Evolutionary conservation across 345 rosid genomes (phyloP).

Genomic region (Citrus australasica): DNA sequence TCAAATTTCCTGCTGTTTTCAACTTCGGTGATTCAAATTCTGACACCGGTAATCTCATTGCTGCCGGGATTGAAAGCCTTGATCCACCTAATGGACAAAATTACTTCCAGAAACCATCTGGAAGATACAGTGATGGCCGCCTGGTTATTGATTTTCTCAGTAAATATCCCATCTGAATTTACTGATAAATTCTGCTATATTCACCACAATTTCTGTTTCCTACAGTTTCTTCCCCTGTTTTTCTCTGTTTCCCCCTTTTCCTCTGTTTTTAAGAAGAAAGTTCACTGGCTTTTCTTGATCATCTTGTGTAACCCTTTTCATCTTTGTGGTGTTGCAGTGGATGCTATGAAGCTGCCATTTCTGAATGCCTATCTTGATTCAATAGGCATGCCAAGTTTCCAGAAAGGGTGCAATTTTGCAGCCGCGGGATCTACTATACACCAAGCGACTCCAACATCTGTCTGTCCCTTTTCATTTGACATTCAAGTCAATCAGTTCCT

Average conservation of each 20-base stretch:
- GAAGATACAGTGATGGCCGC: slow-evolving; percentile 88
- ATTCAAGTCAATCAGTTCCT: slow-evolving; percentile 82
- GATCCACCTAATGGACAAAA: slow-evolving; percentile 61
- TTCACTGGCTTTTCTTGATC: background rate
- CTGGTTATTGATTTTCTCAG: slow-evolving; percentile 75
- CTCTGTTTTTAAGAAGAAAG: slow-evolving; percentile 10
- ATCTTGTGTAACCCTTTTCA: background rate
- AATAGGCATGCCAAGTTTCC: slow-evolving; percentile 73
- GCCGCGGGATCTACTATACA: slow-evolving; percentile 81
- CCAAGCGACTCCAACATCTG: slow-evolving; percentile 66
- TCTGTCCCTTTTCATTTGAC: slow-evolving; percentile 78
- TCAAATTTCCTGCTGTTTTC: slow-evolving; percentile 47
- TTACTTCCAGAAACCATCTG: slow-evolving; percentile 62
- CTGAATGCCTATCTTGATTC: slow-evolving; percentile 88
- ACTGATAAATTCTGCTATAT: background rate
- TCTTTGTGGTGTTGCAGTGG: slow-evolving; percentile 49
- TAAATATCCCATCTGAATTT: slow-evolving; percentile 22
- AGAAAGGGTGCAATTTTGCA: slow-evolving; percentile 85
- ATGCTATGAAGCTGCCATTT: slow-evolving; percentile 88
- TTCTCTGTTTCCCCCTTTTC: background rate
- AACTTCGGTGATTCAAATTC: slow-evolving; percentile 49
- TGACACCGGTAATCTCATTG: slow-evolving; percentile 77
- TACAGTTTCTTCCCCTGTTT: background rate
- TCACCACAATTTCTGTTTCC: background rate
- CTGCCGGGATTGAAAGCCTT: slow-evolving; percentile 63